A percentile compares a stretch with the other conserved stretches of the same genome.
Conservation (phyloP, 768 basidiomycete species). For the Mycena olivaceomarginata region DNA sequence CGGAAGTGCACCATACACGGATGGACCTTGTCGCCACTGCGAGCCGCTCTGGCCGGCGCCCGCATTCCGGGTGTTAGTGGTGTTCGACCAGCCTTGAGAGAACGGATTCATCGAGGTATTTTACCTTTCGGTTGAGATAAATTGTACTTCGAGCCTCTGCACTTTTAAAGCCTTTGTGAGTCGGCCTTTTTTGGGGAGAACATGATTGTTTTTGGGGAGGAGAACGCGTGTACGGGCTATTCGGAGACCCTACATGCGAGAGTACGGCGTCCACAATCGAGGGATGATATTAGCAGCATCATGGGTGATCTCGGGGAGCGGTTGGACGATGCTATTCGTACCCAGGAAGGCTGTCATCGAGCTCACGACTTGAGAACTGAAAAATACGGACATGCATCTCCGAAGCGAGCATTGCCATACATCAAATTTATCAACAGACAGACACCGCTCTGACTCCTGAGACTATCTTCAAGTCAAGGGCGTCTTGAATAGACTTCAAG, state of each 20-base stretch:
- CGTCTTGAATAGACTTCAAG: background rate
- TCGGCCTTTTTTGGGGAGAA: background rate
- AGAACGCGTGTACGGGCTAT: background rate
- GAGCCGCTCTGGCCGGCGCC: background rate
- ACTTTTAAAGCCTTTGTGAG: background rate
- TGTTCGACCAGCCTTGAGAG: constrained; percentile 39
- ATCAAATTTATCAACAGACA: background rate
- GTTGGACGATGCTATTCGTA: background rate
- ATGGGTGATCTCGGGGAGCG: constrained; percentile 8
- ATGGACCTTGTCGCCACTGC: constrained; percentile 6
- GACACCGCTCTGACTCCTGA: background rate
- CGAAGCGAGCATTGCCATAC: background rate
- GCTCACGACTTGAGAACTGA: background rate
- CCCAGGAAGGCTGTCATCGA: background rate
- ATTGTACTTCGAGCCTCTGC: background rate
- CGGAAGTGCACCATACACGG: constrained; percentile 21
- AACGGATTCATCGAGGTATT: constrained; percentile 36
- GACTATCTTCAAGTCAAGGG: background rate
- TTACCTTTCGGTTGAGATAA: background rate
- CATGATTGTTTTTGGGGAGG: background rate
- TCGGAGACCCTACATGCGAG: background rate
- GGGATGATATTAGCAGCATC: background rate
- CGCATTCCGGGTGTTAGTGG: background rate
- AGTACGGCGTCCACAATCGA: background rate
- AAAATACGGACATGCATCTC: background rate